Evolutionary conservation across 208 protist species (phyloP), one percentile per base, ranked within the genome.

Genomic region (Wallacemonas sp.): DNA sequence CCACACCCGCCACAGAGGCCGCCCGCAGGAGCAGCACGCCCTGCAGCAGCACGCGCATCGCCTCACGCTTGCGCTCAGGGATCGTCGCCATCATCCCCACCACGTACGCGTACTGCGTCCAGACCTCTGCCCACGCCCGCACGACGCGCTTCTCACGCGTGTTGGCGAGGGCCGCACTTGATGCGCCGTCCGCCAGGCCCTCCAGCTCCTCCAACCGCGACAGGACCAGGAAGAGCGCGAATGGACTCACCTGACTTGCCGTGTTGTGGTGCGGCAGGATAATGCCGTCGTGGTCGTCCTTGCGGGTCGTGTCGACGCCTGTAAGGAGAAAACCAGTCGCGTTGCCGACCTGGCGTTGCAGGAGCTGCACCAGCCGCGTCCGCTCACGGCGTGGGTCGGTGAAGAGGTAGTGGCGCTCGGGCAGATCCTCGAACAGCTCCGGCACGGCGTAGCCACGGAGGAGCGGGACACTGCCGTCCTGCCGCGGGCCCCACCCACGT

Each of bases 41-140:
- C 68, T 94, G 85, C 60, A 94, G 72, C 3, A 94, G 72, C 36
- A 94, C 78, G 38, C 85, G 85, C 71, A 94, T 65, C 1, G 88
- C 88, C 48, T 91, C 81, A 12, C 85, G 81, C 65, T 92, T 92
- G 27, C 88, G 76, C 30, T 76, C 61, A 19, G 78, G 83, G 9
- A 84, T 90, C 19, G 88, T 94, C 17, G 72, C 78, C 70, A 94
- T 78, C 4, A 52, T 41, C 9, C 61, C 66, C 24, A 94, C 88
- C 26, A 79, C 74, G 34, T 72, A 72, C 62, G 74, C 78, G 65
- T 92, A 94, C 68, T 92, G 83, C 0, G 88, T 86, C 88, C 88
- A 94, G 5, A 94, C 88, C 65, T 94, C 85, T 8, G 81, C 88
- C 88, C 88, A 94, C 1, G 85, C 85, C 16, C 88, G 82, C 44